Percentiles rank a stretch among this genome's conserved stretches.
These are phyloP conservation scores for Lasiosphaeria hispida DNA, from an alignment of 495 filamentous ascomycete species.

Conservation along the genomic window DNA sequence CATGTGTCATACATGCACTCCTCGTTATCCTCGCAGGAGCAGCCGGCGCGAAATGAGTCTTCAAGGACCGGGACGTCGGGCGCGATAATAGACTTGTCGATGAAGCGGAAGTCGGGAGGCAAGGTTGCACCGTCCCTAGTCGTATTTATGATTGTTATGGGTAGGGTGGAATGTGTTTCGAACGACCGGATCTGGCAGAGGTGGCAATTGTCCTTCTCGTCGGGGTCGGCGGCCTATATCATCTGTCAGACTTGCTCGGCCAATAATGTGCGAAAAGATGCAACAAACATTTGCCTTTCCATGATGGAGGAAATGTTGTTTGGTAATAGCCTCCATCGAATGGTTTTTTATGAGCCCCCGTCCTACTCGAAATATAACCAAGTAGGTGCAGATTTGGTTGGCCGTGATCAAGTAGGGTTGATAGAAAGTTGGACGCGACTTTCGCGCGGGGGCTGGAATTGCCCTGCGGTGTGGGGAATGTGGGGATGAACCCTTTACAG, in stretches of 20 bases:
- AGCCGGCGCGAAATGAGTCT: conserved; percentile 52
- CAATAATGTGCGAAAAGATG: neutral
- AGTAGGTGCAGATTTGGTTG: neutral
- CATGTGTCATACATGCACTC: conserved; percentile 51
- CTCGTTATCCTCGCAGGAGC: conserved; percentile 45
- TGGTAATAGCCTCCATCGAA: conserved; percentile 38
- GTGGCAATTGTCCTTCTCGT: conserved; percentile 42
- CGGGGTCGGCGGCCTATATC: conserved; percentile 21
- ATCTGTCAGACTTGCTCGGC: neutral
- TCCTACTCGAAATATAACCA: neutral
- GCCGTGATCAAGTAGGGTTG: no score
- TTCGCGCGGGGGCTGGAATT: no score
- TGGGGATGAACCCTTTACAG: no score
- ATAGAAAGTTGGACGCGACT: no score
- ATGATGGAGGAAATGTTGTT: conserved; percentile 44
- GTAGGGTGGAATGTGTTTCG: conserved; percentile 34
- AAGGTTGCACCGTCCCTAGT: conserved; percentile 38
- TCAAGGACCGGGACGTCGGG: conserved; percentile 46
- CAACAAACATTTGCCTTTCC: conserved; percentile 32
- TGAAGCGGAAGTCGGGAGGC: conserved; percentile 49
- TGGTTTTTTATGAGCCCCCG: neutral
- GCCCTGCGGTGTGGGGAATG: no score
- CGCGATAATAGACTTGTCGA: conserved; percentile 44
- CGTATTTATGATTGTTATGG: conserved; percentile 50
- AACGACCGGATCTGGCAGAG: conserved; percentile 52